A percentile compares a stretch with the other conserved stretches of the same genome.
These are phyloP conservation scores for Penicillium sp. DNA, from an alignment of 2,329 filamentous ascomycete species.

Conservation along the genomic window DNA sequence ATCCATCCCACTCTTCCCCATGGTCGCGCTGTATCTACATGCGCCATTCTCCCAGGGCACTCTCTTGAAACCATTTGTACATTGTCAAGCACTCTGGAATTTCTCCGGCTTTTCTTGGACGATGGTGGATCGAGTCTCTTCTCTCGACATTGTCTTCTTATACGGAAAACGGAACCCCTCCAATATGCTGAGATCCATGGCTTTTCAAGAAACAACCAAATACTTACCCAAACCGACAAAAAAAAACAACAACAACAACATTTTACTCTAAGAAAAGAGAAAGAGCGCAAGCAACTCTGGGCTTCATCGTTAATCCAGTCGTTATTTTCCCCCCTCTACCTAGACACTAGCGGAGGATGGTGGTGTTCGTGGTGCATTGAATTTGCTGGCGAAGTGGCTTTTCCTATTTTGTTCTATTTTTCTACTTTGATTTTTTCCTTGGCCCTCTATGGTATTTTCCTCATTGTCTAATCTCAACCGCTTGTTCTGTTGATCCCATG, in stretches of 20 bases:
- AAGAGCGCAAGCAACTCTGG: conserved; percentile 32
- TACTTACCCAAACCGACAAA: conserved; percentile 14
- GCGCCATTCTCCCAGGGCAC: conserved; percentile 7
- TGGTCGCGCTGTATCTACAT: conserved; percentile 6
- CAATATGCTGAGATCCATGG: conserved; percentile 10
- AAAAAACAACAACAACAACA: conserved; percentile 11
- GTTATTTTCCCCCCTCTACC: conserved; percentile 34
- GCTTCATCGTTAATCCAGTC: conserved; percentile 28
- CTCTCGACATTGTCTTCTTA: conserved; percentile 12
- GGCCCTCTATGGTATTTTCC: conserved; percentile 22
- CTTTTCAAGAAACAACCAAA: conserved; percentile 1
- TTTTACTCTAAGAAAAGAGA: conserved; percentile 18
- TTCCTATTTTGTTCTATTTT: conserved; percentile 26
- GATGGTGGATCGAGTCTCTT: conserved; percentile 13
- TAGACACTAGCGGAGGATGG: conserved; percentile 38
- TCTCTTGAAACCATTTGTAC: conserved; percentile 21
- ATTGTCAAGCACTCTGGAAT: conserved; percentile 24
- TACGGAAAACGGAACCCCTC: conserved; percentile 12
- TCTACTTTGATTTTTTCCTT: conserved; percentile 22
- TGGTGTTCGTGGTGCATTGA: conserved; percentile 42
- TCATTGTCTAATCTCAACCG: conserved; percentile 26
- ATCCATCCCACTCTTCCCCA: conserved; percentile 19
- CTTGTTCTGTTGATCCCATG: conserved; percentile 1
- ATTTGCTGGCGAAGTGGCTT: conserved; percentile 37
- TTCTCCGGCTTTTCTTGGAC: conserved; percentile 14